Evolutionary conservation across 805 yeast species (phyloP), one percentile per base, ranked within the genome.

Genomic region (Ascoidea asiatica): DNA sequence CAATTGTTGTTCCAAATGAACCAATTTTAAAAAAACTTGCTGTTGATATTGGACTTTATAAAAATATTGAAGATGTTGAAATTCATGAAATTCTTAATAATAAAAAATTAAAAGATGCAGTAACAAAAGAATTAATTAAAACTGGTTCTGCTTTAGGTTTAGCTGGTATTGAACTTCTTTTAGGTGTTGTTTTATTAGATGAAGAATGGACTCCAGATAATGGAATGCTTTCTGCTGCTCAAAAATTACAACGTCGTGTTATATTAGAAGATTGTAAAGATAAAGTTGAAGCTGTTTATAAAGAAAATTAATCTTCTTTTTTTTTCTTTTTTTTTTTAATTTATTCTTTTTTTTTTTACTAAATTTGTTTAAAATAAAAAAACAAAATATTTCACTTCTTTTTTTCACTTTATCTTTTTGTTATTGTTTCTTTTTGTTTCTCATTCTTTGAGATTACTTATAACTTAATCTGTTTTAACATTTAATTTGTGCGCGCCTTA

Each of bases 201-300:
- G 90, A 79, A 43, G 98, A 92, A 68, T 92, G 98, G 97, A 92
- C 97, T 38, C 97, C 98, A 39, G 92, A 87, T 64, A 85, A 78
- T 59, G 97, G 96, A 0, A 86, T 68, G 52, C 94, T 90, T 46
- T 88, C 97, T 15, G 79, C 94, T 47, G 98, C 98, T 21, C 97
- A 89, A 66, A 92, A 92, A 67, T 73, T 92, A 57, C 96, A 90
- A 70, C 82, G 98, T 71, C 84, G 75, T 71, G 83, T 83, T 70
- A 92, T 92, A 58, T 66, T 86, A 53, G 75, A 70, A 29, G 75
- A 79, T 48, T 83, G 81, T 59, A 63, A 79, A 62, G 71, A 71
- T 36, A 74, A 71, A 42, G 84, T 92, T 55, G 84, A 83, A 49
- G 67, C 66, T 48, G 73, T 86, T 35, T 89, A 85, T 40, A 39